Evolutionary conservation across 148 eudicot species (phyloP).

Genomic region (Cornus controversa): DNA sequence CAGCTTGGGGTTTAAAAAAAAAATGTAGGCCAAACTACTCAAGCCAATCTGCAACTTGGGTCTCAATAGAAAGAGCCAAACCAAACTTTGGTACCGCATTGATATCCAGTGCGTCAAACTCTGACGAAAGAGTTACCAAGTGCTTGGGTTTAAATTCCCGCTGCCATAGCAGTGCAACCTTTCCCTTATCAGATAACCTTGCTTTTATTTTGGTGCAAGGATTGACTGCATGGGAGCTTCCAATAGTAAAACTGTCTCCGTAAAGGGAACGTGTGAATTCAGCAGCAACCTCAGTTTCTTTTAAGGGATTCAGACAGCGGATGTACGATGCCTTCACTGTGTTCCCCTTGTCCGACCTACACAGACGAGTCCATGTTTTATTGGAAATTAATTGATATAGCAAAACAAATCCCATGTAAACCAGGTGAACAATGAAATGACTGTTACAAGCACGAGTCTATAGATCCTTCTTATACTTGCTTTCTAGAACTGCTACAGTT

Average conservation of each 20-base stretch:
- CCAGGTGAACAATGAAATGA: background rate
- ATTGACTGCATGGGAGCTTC: slow-evolving; percentile 64
- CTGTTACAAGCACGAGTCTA: background rate
- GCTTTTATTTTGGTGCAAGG: slow-evolving; percentile 58
- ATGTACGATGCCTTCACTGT: slow-evolving; percentile 76
- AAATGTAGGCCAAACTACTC: background rate
- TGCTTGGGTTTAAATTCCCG: slow-evolving; percentile 91
- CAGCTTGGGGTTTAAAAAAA: slow-evolving; percentile 15
- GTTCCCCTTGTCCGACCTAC: slow-evolving; percentile 85
- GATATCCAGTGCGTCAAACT: slow-evolving; percentile 64
- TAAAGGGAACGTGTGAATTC: slow-evolving; percentile 71
- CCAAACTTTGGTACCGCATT: slow-evolving; percentile 58
- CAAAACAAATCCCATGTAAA: background rate
- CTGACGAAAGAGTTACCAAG: slow-evolving; percentile 62
- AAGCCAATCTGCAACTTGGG: slow-evolving; percentile 19
- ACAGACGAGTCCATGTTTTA: background rate
- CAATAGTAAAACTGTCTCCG: slow-evolving; percentile 67
- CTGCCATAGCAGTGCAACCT: slow-evolving; percentile 69
- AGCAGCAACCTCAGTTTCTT: slow-evolving; percentile 74
- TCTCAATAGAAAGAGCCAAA: slow-evolving; percentile 76
- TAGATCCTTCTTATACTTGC: background rate
- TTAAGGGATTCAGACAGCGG: slow-evolving; percentile 57
- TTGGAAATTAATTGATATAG: background rate
- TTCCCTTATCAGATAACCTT: slow-evolving; percentile 61
- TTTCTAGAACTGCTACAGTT: background rate